Conservation (phyloP, 2,329 filamentous ascomycete species). For the Aspergillus brunneoviolaceus region DNA sequence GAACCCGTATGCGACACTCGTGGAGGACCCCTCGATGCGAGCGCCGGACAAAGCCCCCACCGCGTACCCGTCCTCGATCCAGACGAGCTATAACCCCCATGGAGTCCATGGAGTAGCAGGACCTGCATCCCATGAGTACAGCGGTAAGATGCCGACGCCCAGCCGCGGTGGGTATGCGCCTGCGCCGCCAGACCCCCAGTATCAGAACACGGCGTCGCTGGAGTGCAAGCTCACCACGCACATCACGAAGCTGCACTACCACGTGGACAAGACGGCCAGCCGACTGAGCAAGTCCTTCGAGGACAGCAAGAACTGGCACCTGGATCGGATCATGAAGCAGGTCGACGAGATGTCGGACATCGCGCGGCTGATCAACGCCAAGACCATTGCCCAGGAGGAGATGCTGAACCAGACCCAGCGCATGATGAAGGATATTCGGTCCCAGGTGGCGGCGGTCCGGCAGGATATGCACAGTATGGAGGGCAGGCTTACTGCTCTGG, state of each 20-base stretch:
- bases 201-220: slow-evolving; percentile 23
- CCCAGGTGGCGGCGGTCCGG: slow-evolving; percentile 13
- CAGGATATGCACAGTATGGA: slow-evolving; percentile 15
- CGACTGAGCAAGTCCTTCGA: slow-evolving; percentile 18
- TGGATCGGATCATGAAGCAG: slow-evolving; percentile 23
- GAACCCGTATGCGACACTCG: background rate
- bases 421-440: slow-evolving; percentile 12
- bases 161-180: slow-evolving; percentile 26
- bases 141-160: slow-evolving; percentile 3
- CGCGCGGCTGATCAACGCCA: slow-evolving; percentile 15
- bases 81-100: no score
- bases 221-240: slow-evolving; percentile 23
- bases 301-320: slow-evolving; percentile 22
- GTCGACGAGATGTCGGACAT: slow-evolving; percentile 20
- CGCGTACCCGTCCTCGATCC: no score
- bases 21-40: slow-evolving; percentile 2
- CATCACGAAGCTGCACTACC: slow-evolving; percentile 22
- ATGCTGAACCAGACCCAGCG: slow-evolving; percentile 13
- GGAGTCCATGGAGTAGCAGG: no score
- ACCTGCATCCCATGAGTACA: background rate
- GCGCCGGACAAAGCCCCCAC: no score
- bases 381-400: slow-evolving; percentile 17
- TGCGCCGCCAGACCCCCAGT: slow-evolving; percentile 23
- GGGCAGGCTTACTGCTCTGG: slow-evolving; percentile 6
- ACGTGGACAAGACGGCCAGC: slow-evolving; percentile 17